phyloP scores from a whole-genome alignment of 2,329 filamentous ascomycete genomes.

The Lachnellula suecica region DNA sequence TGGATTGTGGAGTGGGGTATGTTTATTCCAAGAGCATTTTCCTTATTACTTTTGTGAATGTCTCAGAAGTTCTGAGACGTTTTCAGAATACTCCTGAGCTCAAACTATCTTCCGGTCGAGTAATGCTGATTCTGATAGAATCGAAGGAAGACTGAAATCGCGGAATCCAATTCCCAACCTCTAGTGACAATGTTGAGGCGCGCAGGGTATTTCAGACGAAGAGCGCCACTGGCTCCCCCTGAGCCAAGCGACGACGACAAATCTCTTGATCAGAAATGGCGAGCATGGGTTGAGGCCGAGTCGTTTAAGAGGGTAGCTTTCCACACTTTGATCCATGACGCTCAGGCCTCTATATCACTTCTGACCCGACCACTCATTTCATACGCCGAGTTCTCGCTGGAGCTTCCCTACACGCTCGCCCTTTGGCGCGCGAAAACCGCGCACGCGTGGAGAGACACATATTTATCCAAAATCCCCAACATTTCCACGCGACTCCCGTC shows the following conservation, averaged over 20 bases:
- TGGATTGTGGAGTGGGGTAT: slow-evolving; percentile 60
- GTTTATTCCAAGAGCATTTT: no score
- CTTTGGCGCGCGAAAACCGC: slow-evolving; percentile 68
- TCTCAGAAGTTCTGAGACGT: no score
- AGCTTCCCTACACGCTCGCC: slow-evolving; percentile 59
- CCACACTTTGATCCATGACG: slow-evolving; percentile 63
- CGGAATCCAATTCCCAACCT: slow-evolving; percentile 47
- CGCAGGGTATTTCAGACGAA: slow-evolving; percentile 43
- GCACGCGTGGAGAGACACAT: slow-evolving; percentile 62
- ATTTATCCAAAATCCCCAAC: slow-evolving; percentile 36
- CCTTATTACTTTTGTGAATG: no score
- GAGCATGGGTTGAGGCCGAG: slow-evolving; percentile 61
- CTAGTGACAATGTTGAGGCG: slow-evolving; percentile 43
- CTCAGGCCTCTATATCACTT: slow-evolving; percentile 66
- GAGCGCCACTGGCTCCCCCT: slow-evolving; percentile 53
- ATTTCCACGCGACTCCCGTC: slow-evolving; percentile 12
- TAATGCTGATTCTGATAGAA: no score
- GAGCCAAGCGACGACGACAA: slow-evolving; percentile 53
- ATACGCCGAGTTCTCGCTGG: slow-evolving; percentile 66
- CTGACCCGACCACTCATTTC: slow-evolving; percentile 65
- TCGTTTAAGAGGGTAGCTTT: slow-evolving; percentile 69
- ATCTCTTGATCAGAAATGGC: slow-evolving; percentile 64
- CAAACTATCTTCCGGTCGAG: no score
- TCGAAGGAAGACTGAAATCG: slow-evolving; percentile 57
- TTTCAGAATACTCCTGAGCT: no score